phyloP scores from a whole-genome alignment of 306 rosid species.

The Trifolium repens region DNA sequence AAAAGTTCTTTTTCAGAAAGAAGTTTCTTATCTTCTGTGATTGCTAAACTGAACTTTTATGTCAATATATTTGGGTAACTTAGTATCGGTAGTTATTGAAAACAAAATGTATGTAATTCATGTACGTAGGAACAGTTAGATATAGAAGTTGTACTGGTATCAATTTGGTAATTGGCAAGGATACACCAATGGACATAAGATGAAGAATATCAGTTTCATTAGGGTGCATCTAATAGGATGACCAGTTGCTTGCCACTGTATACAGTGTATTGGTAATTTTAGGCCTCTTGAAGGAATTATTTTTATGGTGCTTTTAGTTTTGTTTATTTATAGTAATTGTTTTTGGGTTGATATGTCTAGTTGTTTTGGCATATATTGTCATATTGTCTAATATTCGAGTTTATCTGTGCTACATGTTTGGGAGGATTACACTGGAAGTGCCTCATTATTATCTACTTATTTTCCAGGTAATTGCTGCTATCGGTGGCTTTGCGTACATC shows the following conservation, averaged over 20 bases:
- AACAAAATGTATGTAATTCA: background rate
- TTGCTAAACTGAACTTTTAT: constrained; percentile 15
- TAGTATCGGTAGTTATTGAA: constrained; percentile 10
- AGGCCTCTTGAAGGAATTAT: background rate
- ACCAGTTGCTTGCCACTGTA: background rate
- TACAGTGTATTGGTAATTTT: constrained; percentile 10
- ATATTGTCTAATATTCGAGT: background rate
- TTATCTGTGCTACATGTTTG: too few species aligned
- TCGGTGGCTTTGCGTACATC: constrained; percentile 87
- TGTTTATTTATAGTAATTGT: background rate
- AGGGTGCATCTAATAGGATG: background rate
- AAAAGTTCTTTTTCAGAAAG: constrained; percentile 17
- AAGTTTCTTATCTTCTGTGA: background rate
- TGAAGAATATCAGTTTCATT: background rate
- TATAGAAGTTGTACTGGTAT: constrained; percentile 18
- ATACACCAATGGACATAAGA: constrained; percentile 6
- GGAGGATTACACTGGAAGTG: background rate
- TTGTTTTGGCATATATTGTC: constrained; percentile 19
- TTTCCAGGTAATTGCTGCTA: constrained; percentile 80
- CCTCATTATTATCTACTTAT: constrained; percentile 34
- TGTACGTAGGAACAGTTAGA: constrained; percentile 6
- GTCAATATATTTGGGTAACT: background rate
- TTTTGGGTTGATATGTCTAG: constrained; percentile 8
- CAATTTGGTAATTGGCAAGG: constrained; percentile 8
- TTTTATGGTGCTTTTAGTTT: constrained; percentile 2